Base-by-base conservation (phyloP, 2,329 filamentous ascomycete genomes). In the Septoria linicola region DNA sequence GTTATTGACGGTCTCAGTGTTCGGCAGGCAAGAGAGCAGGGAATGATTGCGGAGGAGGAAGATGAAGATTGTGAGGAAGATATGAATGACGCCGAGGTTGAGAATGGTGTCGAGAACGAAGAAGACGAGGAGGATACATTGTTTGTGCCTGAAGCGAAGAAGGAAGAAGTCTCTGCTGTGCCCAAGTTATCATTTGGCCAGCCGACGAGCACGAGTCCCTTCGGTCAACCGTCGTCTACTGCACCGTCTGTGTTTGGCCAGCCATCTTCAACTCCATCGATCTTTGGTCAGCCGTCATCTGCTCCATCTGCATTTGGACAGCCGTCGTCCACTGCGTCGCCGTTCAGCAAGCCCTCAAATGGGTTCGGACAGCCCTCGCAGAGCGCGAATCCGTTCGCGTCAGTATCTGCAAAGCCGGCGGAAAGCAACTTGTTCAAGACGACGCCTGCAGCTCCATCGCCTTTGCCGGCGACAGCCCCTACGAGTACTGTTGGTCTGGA, bases 1-100 rank as follows among this genome's bases (percentile, higher is more conserved):
- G 68, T 85, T 21, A 77, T 84, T 46, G 74, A 78, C 60, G 81
- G 81, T 11, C 68, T 82, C 63, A 76, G 69, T 37, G 74, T 83
- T 39, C 69, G 69, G 37, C 72, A 78, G 59, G 79, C 82, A 14
- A 72, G 70, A 35, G 68, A 64, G 13, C 65, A 73, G 37, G 76
- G 76, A 7, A 72, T 80, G 68, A 67, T 76, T n/a, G 68, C 69
- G 7, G 66, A 64, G 19, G 64, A 69, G 13, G 61, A 75, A 19
- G 62, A 70, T 11, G 62, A 76, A 25, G 63, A 66, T 45, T 57
- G 58, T 51, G 45, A 54, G 61, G 58, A 66, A 13, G 56, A 52
- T 8, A 58, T 60, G 3, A 61, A 62, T 31, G 55, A 54, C 7
- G 60, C n/a, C 8, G 43, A 39, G 31, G 44, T 42, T n/a, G 43